Base-by-base conservation (phyloP, 345 rosid genomes). In the Carallia brachiata region DNA sequence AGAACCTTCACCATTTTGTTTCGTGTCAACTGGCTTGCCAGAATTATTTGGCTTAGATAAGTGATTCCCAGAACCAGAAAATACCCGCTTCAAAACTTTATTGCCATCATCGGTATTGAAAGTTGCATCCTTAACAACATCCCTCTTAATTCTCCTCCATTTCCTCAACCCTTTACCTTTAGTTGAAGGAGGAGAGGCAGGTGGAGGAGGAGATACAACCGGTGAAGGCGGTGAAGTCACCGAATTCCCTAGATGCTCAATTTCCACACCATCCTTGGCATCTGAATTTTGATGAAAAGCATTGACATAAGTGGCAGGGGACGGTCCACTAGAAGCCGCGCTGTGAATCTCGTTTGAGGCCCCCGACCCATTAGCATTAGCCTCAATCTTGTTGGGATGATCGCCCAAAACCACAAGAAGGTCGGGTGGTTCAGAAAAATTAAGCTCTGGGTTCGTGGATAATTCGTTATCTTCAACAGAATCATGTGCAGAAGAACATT, bases 91-190 rank as follows among this genome's bases (percentile, higher is more conserved):
- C 83, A 88, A 76, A 70, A 73, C 63, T 75, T 84, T 88, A 74
- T 86, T 58, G 53, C 62, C 76, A 64, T 89, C 94, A 48, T 61
- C 17, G 4, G 50, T 59, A 57, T 40, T 62, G 18, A 78, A 65
- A 70, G 72, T 73, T 44, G 61, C 66, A 83, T 86, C 96, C 81
- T 84, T 86, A 60, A 74, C 79, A 73, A 78, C 53, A 48, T 80
- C 88, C 77, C 97, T 82, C 83, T 73, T 88, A 62, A 90, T 70
- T 47, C 98, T 81, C 84, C 84, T 84, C 98, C 98, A 88, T 78
- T 89, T 91, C 84, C 79, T 89, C 83, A 93, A 75, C 18, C 98
- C 98, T 71, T 70, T 81, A 5, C 96, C 92, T 70, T 86, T 93
- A 16, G 69, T 9, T 0, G 76, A 17, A 6, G 80, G 70, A 78